Conservation (phyloP, 2,329 filamentous ascomycete species). For the Paecilomyces sp. region DNA sequence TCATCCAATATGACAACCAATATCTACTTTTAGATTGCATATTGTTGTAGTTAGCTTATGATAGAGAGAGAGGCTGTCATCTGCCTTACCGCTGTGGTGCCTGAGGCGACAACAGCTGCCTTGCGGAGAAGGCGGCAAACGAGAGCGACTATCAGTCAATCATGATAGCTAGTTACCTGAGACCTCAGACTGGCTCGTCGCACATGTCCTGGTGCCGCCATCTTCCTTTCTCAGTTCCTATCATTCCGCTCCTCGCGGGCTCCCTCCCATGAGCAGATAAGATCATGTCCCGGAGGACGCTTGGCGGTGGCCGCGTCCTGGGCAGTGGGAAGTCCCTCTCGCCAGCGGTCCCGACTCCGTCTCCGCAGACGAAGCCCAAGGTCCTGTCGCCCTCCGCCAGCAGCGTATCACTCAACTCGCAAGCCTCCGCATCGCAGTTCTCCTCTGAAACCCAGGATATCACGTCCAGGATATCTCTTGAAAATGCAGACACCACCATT, state of each 20-base stretch:
- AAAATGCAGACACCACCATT: slow-evolving; percentile 47
- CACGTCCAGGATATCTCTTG: slow-evolving; percentile 69
- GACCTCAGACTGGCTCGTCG: neutral
- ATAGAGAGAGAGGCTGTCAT: too few species aligned
- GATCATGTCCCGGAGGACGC: slow-evolving; percentile 73
- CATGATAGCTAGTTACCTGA: neutral
- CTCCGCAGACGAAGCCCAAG: slow-evolving; percentile 33
- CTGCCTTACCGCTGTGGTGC: neutral
- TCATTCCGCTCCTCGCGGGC: slow-evolving; percentile 8
- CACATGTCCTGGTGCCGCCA: neutral
- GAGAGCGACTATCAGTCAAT: neutral
- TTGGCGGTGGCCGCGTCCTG: slow-evolving; percentile 86
- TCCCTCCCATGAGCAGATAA: slow-evolving; percentile 29
- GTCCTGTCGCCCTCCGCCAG: slow-evolving; percentile 60
- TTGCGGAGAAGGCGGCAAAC: neutral
- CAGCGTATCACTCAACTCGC: slow-evolving; percentile 70
- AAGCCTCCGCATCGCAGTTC: slow-evolving; percentile 63
- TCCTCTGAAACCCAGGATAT: slow-evolving; percentile 71
- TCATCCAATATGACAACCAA: too few species aligned
- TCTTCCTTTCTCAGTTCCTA: neutral
- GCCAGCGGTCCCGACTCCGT: slow-evolving; percentile 47
- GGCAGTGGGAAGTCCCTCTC: slow-evolving; percentile 79
- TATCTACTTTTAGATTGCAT: too few species aligned
- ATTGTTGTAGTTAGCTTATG: too few species aligned
- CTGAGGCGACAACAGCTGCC: neutral